Percentiles rank a stretch among this genome's conserved stretches.
Conservation (phyloP, 306 rosid genomes). For the Corylus americana region DNA sequence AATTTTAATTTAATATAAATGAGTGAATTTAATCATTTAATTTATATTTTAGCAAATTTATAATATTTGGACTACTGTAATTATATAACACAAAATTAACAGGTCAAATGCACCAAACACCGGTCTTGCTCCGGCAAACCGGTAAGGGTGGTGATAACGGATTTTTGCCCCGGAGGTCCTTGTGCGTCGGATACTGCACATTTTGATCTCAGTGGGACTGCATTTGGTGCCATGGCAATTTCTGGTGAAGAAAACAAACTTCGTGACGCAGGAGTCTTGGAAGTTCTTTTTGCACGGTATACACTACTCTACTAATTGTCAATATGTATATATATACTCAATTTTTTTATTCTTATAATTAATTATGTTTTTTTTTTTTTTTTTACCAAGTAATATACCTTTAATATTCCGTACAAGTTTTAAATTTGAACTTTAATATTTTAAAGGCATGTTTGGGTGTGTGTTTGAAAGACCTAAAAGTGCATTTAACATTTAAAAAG, state of each 20-base stretch:
- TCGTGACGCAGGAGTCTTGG: constrained; percentile 35
- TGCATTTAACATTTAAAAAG: no score
- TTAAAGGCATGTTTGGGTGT: no score
- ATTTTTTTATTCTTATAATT: not conserved
- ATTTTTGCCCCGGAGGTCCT: constrained; percentile 42
- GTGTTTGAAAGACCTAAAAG: no score
- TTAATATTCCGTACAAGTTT: no score
- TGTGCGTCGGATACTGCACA: constrained; percentile 34
- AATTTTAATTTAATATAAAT: no score
- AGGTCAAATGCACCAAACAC: constrained; percentile 37
- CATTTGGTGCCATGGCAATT: constrained; percentile 53
- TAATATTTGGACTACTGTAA: no score
- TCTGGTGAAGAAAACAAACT: constrained; percentile 31
- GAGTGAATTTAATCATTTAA: no score
- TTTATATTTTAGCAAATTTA: no score
- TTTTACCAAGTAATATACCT: no score
- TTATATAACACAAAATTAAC: not conserved
- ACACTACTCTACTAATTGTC: no score
- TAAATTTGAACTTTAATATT: no score
- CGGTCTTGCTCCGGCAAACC: constrained; percentile 37
- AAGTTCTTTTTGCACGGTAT: constrained; percentile 37
- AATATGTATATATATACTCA: no score
- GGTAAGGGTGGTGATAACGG: constrained; percentile 42
- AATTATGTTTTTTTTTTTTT: not conserved
- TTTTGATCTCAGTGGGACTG: constrained; percentile 52